Base-by-base conservation (phyloP, 345 rosid genomes). In the Triadica sebifera region DNA sequence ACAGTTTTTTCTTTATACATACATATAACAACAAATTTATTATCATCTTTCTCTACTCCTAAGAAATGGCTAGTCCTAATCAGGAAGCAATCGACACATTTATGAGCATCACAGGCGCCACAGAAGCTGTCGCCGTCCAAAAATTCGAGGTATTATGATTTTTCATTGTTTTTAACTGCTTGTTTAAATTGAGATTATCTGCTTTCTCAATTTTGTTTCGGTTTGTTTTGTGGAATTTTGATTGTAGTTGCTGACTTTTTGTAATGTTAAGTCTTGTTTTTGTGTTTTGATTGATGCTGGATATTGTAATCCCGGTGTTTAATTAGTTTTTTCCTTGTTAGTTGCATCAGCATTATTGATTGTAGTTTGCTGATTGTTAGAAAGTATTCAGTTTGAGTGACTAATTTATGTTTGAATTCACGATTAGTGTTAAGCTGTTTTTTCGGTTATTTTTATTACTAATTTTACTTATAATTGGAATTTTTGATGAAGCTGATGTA, bases 71-170 rank as follows among this genome's bases (percentile, higher is more conserved):
- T 53, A 81, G 84, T 24, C 86, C 90, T 34, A 80, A 88, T 82
- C 97, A 91, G 69, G 95, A 93, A 78, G 87, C 96, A 78, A 85
- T 96, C 83, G 87, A 84, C 45, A 93, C 95, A 50, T 96, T 96
- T 82, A 85, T 85, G 45, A 86, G 88, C 89, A 93, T 96, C 89
- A 87, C 98, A 49, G 95, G 99, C 67, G 89, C 75, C 78, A 37
- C 94, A 5, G 93, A 90, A 70, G 72, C 87, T 68, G 81, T 86
- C 75, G 99, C 99, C 75, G 38, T 81, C 34, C 89, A 82, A 66
- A 93, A 81, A 72, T 88, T 95, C 46, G 89, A 86, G 97, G 99
- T 96, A 61, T 71, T 74, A 29, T 29, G 34, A 29, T 71, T 49
- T 17, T 12, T 45, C 51, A 22, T 58, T 13, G 4, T 22, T 16